These are phyloP conservation scores for Eucalyptus cloeziana DNA, from an alignment of 345 rosid genomes.

Conservation along the genomic window DNA sequence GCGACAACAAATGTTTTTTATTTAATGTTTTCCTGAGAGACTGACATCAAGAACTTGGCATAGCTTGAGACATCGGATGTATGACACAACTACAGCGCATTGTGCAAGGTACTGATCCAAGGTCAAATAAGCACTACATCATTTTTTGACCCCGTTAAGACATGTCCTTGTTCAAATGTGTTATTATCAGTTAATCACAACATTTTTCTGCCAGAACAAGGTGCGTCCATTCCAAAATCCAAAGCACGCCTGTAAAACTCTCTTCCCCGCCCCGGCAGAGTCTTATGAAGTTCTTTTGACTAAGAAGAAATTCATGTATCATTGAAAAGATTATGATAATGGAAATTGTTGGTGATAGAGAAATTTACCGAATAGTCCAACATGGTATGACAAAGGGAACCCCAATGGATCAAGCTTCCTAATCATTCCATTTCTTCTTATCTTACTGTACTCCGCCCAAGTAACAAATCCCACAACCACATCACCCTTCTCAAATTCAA, in stretches of 20 bases:
- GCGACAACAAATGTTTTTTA: background rate
- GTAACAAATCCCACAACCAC: constrained; percentile 25
- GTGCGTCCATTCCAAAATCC: background rate
- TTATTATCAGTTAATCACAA: background rate
- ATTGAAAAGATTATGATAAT: background rate
- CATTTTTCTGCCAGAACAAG: background rate
- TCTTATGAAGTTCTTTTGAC: background rate
- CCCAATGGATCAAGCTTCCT: constrained; percentile 46
- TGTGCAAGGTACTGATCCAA: background rate
- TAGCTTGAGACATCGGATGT: constrained; percentile 28
- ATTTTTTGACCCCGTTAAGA: background rate
- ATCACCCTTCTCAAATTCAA: constrained; percentile 32
- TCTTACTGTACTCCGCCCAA: constrained; percentile 6
- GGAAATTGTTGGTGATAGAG: background rate
- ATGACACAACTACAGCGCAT: background rate
- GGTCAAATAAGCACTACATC: background rate
- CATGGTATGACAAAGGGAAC: constrained; percentile 42
- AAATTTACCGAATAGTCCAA: constrained; percentile 35
- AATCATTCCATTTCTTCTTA: constrained; percentile 16
- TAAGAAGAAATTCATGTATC: background rate
- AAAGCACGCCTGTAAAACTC: constrained; percentile 19
- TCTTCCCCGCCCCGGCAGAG: constrained; percentile 10
- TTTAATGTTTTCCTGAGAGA: background rate
- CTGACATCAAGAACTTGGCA: constrained; percentile 5
- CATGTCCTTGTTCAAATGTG: background rate